A percentile compares a stretch with the other conserved stretches of the same genome.
Conservation (phyloP, 345 rosid species). For the Salix caprea region DNA sequence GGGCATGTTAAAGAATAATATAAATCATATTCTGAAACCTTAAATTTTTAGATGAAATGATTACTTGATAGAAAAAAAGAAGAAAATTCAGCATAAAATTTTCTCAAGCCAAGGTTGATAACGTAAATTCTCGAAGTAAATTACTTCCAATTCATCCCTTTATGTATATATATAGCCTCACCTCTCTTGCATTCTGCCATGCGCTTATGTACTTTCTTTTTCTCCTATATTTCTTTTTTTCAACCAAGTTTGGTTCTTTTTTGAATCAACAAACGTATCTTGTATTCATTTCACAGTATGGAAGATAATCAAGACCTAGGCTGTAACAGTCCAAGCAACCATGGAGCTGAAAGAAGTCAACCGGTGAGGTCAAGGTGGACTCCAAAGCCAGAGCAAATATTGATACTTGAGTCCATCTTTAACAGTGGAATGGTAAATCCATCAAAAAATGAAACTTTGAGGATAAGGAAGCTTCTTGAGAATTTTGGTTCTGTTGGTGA, state of each 20-base stretch:
- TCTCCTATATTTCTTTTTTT: conserved; percentile 8
- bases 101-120: conserved; percentile 26
- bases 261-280: conserved; percentile 19
- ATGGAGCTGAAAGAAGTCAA: conserved; percentile 46
- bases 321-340: conserved; percentile 36
- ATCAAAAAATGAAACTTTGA: conserved; percentile 89
- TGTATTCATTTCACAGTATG: conserved; percentile 36
- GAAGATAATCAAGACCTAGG: conserved; percentile 59
- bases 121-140: conserved; percentile 36
- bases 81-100: no score
- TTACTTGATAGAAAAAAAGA: no score
- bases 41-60: no score
- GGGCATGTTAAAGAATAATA: no score
- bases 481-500: conserved; percentile 91
- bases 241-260: conserved; percentile 32
- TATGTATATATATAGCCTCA: conserved; percentile 23
- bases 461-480: conserved; percentile 83
- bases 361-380: conserved; percentile 96
- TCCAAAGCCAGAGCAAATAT: conserved; percentile 96
- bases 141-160: conserved; percentile 25
- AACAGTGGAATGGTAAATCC: conserved; percentile 99
- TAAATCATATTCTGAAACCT: no score
- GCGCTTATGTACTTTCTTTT: conserved; percentile 22
- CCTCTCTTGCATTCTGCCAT: conserved; percentile 27
- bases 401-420: conserved; percentile 96